Evolutionary conservation across 306 rosid genomes (phyloP).

Genomic region (Pterocarpus macrocarpus): DNA sequence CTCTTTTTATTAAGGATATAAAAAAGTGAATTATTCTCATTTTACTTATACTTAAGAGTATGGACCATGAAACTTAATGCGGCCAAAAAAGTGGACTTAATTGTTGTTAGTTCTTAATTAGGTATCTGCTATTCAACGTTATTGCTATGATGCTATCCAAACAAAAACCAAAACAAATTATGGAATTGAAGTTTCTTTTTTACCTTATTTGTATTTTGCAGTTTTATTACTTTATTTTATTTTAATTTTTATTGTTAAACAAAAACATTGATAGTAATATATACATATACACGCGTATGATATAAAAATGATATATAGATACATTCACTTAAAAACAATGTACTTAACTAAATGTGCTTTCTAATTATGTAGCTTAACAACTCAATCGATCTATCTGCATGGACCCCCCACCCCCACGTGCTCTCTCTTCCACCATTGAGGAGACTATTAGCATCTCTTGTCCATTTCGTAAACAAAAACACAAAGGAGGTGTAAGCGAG

Average conservation of each 20-base stretch:
- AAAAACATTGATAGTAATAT: not conserved
- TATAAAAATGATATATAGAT: not conserved
- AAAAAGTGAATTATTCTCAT: not conserved
- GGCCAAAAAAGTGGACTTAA: not conserved
- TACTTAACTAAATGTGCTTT: not conserved
- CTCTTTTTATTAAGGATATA: not conserved
- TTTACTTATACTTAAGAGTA: not conserved
- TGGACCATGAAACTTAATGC: not conserved
- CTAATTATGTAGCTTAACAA: not conserved
- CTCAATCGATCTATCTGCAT: conserved; percentile 1
- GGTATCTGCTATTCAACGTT: not conserved
- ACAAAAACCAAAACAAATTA: not conserved
- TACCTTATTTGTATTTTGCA: not conserved
- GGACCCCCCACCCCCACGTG: conserved; percentile 41
- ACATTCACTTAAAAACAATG: not conserved
- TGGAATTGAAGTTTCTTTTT: not conserved
- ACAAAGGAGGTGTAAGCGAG: not conserved
- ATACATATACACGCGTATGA: not conserved
- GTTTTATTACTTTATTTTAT: not conserved
- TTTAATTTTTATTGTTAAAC: not conserved
- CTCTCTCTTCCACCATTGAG: conserved; percentile 21
- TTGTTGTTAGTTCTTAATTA: not conserved
- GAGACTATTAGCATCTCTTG: not conserved
- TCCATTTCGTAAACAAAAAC: not conserved
- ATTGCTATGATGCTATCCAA: not conserved